A percentile compares a stretch with the other conserved stretches of the same genome.
phyloP scores from a whole-genome alignment of 1,284 basidiomycete genomes.

The Schizophyllum commune region DNA sequence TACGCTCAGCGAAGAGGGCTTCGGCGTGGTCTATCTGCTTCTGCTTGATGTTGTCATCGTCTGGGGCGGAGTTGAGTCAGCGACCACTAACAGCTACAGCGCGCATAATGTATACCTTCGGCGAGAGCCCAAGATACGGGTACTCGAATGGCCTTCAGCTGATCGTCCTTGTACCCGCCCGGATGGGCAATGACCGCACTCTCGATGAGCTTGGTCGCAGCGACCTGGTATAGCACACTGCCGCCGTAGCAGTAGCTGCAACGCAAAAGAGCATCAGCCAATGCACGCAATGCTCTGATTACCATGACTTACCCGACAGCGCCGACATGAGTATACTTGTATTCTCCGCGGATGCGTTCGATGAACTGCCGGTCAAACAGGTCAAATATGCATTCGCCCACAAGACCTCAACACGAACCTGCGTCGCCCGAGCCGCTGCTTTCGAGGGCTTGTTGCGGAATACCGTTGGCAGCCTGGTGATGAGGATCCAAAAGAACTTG shows the following conservation, averaged over 20 bases:
- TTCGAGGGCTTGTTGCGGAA: conserved; percentile 22
- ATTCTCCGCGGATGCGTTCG: conserved; percentile 16
- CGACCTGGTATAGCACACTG: conserved; percentile 16
- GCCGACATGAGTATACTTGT: conserved; percentile 30
- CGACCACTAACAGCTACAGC: conserved; percentile 1
- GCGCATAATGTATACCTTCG: too few relatives aligned
- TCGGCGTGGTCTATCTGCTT: conserved; percentile 24
- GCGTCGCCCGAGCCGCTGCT: conserved; percentile 20
- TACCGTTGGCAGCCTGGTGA: conserved; percentile 18
- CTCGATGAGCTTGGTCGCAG: conserved; percentile 22
- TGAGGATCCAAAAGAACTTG: conserved; percentile 15
- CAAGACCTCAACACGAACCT: conserved; percentile 16
- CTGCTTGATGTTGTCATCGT: conserved; percentile 29
- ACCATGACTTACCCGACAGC: conserved; percentile 28
- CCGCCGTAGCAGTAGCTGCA: conserved; percentile 39
- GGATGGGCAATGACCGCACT: conserved; percentile 36
- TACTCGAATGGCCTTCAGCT: conserved; percentile 13
- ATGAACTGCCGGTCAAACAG: conserved; percentile 18
- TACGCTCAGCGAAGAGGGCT: conserved; percentile 22
- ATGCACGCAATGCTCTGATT: background rate
- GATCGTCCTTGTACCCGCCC: background rate
- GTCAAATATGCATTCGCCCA: background rate
- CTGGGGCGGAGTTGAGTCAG: conserved; percentile 11
- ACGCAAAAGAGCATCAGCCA: conserved; percentile 1
- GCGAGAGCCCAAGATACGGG: conserved; percentile 32